phyloP scores from a whole-genome alignment of 2,329 filamentous ascomycete species.

The Fusarium bactridioides region DNA sequence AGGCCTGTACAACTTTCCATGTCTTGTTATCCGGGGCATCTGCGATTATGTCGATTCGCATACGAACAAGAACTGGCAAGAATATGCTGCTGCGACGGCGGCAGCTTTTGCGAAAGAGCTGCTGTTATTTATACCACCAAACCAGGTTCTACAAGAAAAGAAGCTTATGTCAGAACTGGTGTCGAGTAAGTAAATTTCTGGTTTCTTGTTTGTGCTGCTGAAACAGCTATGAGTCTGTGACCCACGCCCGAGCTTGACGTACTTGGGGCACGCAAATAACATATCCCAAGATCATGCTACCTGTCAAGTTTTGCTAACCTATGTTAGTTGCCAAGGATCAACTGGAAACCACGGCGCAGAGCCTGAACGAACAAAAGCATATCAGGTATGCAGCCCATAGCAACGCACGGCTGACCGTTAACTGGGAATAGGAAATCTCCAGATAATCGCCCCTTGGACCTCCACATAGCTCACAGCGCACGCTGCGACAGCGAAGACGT shows the following conservation, averaged over 20 bases:
- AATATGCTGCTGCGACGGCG: background rate
- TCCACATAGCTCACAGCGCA: background rate
- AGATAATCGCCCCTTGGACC: background rate
- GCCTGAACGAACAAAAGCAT: background rate
- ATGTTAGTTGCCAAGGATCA: background rate
- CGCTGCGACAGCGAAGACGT: background rate
- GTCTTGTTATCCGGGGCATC: background rate
- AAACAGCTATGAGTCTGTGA: too few relatives aligned
- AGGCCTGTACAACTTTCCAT: background rate
- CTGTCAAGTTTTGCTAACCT: fast-evolving
- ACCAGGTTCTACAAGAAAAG: background rate
- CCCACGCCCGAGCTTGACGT: too few relatives aligned
- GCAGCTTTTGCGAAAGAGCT: background rate
- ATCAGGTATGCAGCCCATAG: background rate
- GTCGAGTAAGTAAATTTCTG: background rate
- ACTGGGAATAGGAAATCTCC: background rate
- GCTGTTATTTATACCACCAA: fast-evolving
- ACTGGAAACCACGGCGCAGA: background rate
- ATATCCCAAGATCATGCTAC: background rate
- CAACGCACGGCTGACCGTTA: fast-evolving
- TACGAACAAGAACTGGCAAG: background rate
- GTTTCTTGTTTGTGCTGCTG: too few relatives aligned
- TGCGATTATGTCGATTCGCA: background rate
- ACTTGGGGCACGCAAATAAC: too few relatives aligned
- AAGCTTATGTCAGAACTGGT: background rate